Percentiles rank a stretch among this genome's conserved stretches.
Evolutionary conservation across 805 yeast species (phyloP).

Genomic region (Grigorovia transvaalensis): DNA sequence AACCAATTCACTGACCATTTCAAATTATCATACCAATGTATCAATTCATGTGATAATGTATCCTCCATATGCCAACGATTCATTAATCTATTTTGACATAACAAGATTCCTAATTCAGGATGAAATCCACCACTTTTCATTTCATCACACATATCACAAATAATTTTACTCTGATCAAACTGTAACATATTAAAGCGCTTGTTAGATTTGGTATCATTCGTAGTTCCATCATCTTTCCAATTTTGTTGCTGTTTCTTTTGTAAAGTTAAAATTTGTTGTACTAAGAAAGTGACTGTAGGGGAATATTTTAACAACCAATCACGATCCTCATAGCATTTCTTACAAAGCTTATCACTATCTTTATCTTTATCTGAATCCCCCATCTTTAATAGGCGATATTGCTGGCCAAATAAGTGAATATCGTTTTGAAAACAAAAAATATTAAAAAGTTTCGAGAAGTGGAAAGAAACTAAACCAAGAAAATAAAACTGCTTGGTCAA

Average conservation of each 20-base stretch:
- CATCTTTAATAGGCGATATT: too few relatives aligned
- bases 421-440: too few relatives aligned
- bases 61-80: slow-evolving; percentile 81
- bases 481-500: slow-evolving; percentile 23
- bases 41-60: slow-evolving; percentile 81
- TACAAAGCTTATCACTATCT: slow-evolving; percentile 37
- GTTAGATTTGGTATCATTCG: too few relatives aligned
- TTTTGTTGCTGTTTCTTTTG: slow-evolving; percentile 16
- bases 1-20: slow-evolving; percentile 82
- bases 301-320: slow-evolving; percentile 74
- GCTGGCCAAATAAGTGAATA: too few relatives aligned
- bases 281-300: slow-evolving; percentile 81
- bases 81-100: slow-evolving; percentile 74
- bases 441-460: not conserved
- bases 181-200: not conserved
- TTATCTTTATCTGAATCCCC: slow-evolving; percentile 20
- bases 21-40: slow-evolving; percentile 86
- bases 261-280: slow-evolving; percentile 65
- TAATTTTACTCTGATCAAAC: slow-evolving; percentile 31
- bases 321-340: slow-evolving; percentile 58
- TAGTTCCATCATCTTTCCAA: too few relatives aligned
- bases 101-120: slow-evolving; percentile 74
- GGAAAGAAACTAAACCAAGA: not conserved
- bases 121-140: slow-evolving; percentile 85
- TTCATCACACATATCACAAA: slow-evolving; percentile 79